Base-by-base conservation (phyloP, 805 yeast species). In the Yarrowia hollandica region DNA sequence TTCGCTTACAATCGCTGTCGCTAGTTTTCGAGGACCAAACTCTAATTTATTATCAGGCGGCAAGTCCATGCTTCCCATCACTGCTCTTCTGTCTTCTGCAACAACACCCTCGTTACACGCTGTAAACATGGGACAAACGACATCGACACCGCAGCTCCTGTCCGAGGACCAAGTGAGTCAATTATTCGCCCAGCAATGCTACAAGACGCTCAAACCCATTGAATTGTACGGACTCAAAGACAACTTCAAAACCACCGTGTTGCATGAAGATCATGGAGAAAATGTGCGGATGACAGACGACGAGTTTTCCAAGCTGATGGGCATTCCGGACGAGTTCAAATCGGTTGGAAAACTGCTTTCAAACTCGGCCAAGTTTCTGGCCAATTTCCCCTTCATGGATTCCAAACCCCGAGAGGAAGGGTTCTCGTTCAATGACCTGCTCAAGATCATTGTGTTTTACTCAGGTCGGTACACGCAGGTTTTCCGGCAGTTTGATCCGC, bases 251-350 rank as follows among this genome's bases (percentile, higher is more conserved):
- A 23, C 58, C 9, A 14, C 35, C 0, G 34, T 34, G 11, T 12
- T 35, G 2, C 44, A 52, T 25, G 5, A 52, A 25, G 25, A 52
- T 35, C 58, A 52, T n/a, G 34, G 25, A 5, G 44, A 52, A 1
- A 31, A 26, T 14, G 58, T 61, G n/a, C n/a, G 26, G 1, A 62
- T 62, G 37, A 38, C 62, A 3, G 63, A 62, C 26, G 63, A 59
- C 16, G 44, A 59, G 58, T 62, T 62, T 28, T 31, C 28, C 14
- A 21, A 41, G 18, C 38, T 60, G 15, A 12, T 52, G 44, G 44
- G 44, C n/a, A 25, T 52, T 7, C 58, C 58, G 3, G 11, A 9
- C 15, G 58, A 52, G 18, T 52, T 52, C 25, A 18, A 19, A 4
- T 1, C 10, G 4, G 55, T 46, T 12, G 55, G 33, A 6, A 21